Evolutionary conservation across 2,329 filamentous ascomycete genomes (phyloP).

Genomic region (Clathrospora elynae): DNA sequence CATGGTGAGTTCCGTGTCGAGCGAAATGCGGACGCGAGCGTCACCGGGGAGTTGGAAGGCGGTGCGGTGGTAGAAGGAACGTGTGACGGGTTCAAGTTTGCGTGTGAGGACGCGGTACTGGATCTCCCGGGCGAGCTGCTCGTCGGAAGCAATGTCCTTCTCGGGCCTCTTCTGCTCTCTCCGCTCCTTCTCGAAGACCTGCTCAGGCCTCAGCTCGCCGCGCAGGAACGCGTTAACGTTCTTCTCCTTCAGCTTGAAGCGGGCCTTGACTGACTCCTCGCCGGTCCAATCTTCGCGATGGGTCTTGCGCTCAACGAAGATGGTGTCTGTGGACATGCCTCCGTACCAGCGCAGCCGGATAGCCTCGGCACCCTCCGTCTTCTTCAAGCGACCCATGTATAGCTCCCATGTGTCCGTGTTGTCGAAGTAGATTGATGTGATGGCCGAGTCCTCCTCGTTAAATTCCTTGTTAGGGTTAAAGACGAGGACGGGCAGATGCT

Average conservation of each 20-base stretch:
- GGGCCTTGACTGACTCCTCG: slow-evolving; percentile 97
- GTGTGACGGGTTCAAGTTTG: slow-evolving; percentile 83
- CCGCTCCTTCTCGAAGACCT: slow-evolving; percentile 94
- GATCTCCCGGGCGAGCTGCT: slow-evolving; percentile 86
- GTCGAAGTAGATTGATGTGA: slow-evolving; percentile 98
- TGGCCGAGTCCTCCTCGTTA: slow-evolving; percentile 85
- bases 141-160: slow-evolving; percentile 88
- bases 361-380: slow-evolving; percentile 95
- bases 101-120: slow-evolving; percentile 92
- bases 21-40: slow-evolving; percentile 91
- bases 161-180: slow-evolving; percentile 93
- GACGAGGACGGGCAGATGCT: slow-evolving; percentile 94
- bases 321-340: slow-evolving; percentile 91
- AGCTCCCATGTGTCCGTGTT: slow-evolving; percentile 93
- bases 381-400: slow-evolving; percentile 92
- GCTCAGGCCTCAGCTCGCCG: slow-evolving; percentile 81
- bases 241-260: slow-evolving; percentile 95
- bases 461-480: slow-evolving; percentile 99
- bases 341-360: slow-evolving; percentile 98
- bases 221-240: slow-evolving; percentile 89
- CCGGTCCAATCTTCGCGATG: slow-evolving; percentile 99
- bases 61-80: slow-evolving; percentile 97
- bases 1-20: slow-evolving; percentile 96
- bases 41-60: slow-evolving; percentile 97
- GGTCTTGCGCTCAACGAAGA: slow-evolving; percentile 97